Evolutionary conservation across 1,139 yeast genomes (phyloP), one percentile per base, ranked within the genome.

Genomic region (Nakaseomyces nivariensis): DNA sequence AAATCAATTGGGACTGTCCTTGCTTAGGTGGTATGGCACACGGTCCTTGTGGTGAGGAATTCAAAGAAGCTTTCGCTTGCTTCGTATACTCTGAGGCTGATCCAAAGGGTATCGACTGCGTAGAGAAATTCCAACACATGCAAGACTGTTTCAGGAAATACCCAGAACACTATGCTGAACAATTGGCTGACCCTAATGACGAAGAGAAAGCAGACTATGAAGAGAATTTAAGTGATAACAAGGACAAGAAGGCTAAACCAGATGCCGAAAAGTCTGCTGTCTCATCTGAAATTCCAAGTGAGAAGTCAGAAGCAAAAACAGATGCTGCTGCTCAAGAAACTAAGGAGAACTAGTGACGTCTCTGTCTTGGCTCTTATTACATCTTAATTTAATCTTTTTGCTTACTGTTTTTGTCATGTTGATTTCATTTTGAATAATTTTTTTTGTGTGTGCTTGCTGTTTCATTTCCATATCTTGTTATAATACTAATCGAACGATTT

Each of bases 1-100:
- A 92, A 68, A 94, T 94, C 70, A 92, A 94, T 79, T 94, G 99
- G 99, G 98, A 94, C 66, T 94, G 99, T 68, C 97, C 98, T n/a
- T 94, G 99, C 71, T 75, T 94, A 53, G 98, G 98, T 41, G 98
- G 98, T 48, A 92, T 92, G 97, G 97, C 98, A 43, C 77, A 89
- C 56, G 98, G 98, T 0, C 97, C 98, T 52, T 90, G 98, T 71
- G 98, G 98, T 51, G 96, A 87, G 66, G 97, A 92, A 71, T 92
- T 90, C 75, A 90, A 92, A 73, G 92, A 80, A 51, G 97, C 98
- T 0, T 94, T 94, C 67, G 78, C 96, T 8, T 94, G 99, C 69
- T 94, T 94, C 64, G 92, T 94, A 38, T 90, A 85, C 74, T 89
- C 97, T 10, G 89, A 85, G 65, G 84, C 86, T 51, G 99, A 92